Evolutionary conservation across 768 basidiomycete genomes (phyloP).

Genomic region (Boletus subcaerulescens): DNA sequence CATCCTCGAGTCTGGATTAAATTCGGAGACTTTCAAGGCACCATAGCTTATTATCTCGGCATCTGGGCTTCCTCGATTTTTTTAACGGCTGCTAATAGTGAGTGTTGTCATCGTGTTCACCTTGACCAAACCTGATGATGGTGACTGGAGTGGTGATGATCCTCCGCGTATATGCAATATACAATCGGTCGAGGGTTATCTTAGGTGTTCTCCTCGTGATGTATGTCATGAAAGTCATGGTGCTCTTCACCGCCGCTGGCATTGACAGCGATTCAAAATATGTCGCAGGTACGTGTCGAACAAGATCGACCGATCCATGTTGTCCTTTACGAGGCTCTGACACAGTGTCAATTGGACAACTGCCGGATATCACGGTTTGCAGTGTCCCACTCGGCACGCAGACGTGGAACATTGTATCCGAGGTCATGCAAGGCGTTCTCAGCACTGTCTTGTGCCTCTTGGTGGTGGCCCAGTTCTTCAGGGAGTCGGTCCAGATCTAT

Average conservation of each 20-base stretch:
- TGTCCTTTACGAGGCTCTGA: too few relatives aligned
- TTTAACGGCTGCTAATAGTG: neutral
- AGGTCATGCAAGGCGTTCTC: neutral
- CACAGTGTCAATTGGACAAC: neutral
- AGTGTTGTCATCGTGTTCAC: neutral
- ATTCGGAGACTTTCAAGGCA: neutral
- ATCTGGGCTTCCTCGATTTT: neutral
- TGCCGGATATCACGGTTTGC: neutral
- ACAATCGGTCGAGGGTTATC: constrained; percentile 1
- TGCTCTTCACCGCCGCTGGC: neutral
- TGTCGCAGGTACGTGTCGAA: neutral
- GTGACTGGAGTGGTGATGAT: neutral
- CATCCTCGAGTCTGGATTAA: neutral
- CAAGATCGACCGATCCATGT: too few relatives aligned
- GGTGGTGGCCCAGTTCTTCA: neutral
- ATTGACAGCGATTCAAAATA: neutral
- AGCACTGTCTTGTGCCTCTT: neutral
- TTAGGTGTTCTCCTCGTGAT: neutral
- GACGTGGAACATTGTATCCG: neutral
- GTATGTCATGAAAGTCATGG: neutral
- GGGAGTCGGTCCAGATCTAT: neutral
- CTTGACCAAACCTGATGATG: neutral
- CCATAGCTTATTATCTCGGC: neutral
- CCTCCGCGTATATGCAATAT: neutral
- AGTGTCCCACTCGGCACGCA: neutral